Conservation (phyloP, 75 land plant species). For the Isoetes taiwanensis region DNA sequence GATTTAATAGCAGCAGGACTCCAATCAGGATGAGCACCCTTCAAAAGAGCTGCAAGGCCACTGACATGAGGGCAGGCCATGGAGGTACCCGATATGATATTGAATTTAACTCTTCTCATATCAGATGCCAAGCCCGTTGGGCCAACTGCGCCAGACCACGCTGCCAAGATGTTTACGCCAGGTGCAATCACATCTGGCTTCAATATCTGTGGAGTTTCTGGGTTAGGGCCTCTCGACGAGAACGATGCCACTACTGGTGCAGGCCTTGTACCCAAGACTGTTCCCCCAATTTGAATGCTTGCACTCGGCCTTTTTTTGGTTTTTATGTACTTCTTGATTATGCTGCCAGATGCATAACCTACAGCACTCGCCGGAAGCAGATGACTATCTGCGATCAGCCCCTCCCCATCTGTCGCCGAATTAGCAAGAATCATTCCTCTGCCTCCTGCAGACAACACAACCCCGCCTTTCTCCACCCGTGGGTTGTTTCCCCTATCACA, state of each 20-base stretch:
- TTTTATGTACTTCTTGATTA: conserved; percentile 11
- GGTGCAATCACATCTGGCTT: conserved; percentile 85
- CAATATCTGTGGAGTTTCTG: conserved; percentile 56
- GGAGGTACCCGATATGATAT: conserved; percentile 80
- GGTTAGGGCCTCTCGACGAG: conserved; percentile 77
- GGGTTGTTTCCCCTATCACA: conserved; percentile 16
- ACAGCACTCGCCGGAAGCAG: conserved; percentile 23
- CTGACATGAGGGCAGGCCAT: conserved; percentile 92
- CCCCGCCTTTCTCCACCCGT: conserved; percentile 10
- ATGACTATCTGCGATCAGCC: conserved; percentile 21
- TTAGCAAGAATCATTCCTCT: conserved; percentile 27
- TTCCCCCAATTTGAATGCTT: conserved; percentile 28
- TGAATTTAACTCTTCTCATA: conserved; percentile 40
- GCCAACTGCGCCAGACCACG: conserved; percentile 49
- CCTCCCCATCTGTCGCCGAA: conserved; percentile 16
- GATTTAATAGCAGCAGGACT: conserved; percentile 72
- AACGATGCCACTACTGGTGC: conserved; percentile 76
- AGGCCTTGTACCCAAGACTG: conserved; percentile 34
- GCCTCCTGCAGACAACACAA: conserved; percentile 29
- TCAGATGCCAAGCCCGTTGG: conserved; percentile 45
- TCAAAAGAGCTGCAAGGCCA: conserved; percentile 68
- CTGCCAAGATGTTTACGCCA: conserved; percentile 74
- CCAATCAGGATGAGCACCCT: conserved; percentile 66
- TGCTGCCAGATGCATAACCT: neutral
- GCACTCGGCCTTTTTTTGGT: conserved; percentile 7